A percentile compares a stretch with the other conserved stretches of the same genome.
These are phyloP conservation scores for Psophocarpus tetragonolobus DNA, from an alignment of 306 rosid genomes.

Conservation along the genomic window DNA sequence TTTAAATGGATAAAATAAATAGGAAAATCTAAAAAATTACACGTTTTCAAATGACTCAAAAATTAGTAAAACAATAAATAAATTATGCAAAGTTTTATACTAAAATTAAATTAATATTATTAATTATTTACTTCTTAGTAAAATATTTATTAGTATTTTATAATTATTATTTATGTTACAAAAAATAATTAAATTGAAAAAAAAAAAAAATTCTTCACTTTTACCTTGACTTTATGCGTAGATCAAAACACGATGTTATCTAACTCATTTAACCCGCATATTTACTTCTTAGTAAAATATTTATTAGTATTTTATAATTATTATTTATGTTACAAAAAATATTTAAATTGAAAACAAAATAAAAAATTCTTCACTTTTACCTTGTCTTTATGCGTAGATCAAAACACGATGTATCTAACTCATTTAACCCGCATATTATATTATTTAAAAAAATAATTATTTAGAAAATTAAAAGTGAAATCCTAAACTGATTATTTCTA, in stretches of 20 bases:
- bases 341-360: neutral
- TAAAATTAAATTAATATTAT: neutral
- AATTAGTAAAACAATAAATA: neutral
- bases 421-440: no score
- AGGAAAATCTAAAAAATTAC: neutral
- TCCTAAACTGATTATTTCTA: neutral
- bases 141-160: neutral
- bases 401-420: no score
- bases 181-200: neutral
- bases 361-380: no score
- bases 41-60: neutral
- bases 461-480: neutral
- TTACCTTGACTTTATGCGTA: no score
- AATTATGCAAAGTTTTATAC: neutral
- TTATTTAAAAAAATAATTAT: no score
- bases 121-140: neutral
- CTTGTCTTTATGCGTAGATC: no score
- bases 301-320: neutral
- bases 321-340: neutral
- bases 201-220: no score
- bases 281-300: neutral
- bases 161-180: no score
- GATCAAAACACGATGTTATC: no score
- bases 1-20: neutral
- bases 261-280: no score